These are phyloP conservation scores for Talaromyces sp. DNA, from an alignment of 2,329 filamentous ascomycete species.

Conservation along the genomic window DNA sequence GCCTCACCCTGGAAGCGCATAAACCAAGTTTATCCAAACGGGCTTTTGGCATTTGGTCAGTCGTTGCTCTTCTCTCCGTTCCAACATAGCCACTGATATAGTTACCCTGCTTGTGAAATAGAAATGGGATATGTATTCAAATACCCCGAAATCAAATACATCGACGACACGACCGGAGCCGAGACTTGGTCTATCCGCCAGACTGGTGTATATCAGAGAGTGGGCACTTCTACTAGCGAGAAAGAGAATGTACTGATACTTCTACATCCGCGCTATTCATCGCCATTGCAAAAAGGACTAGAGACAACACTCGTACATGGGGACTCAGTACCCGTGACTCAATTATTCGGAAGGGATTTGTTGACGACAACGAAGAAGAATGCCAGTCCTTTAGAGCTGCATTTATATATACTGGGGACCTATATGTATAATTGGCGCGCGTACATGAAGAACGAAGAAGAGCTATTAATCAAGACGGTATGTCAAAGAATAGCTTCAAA, in stretches of 20 bases:
- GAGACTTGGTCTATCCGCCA: slow-evolving; percentile 30
- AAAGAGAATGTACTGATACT: background rate
- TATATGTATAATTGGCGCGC: background rate
- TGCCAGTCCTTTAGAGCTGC: background rate
- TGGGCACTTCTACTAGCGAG: background rate
- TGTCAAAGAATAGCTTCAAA: background rate
- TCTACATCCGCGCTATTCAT: background rate
- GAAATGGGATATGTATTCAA: slow-evolving; percentile 29
- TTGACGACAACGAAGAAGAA: background rate
- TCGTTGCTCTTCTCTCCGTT: background rate
- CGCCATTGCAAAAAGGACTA: background rate
- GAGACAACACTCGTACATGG: background rate
- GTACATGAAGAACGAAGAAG: background rate
- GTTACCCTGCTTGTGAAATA: background rate
- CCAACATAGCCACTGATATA: background rate
- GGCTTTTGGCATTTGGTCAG: background rate
- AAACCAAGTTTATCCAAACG: background rate
- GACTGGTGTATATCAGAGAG: slow-evolving; percentile 31
- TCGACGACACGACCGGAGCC: slow-evolving; percentile 16
- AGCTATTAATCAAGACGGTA: background rate
- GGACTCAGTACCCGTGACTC: background rate
- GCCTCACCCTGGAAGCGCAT: background rate
- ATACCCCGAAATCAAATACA: slow-evolving; percentile 27
- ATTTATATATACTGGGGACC: background rate
- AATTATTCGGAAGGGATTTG: background rate